These are phyloP conservation scores for Wickerhamiella shivajii DNA, from an alignment of 805 yeast genomes.

Conservation along the genomic window DNA sequence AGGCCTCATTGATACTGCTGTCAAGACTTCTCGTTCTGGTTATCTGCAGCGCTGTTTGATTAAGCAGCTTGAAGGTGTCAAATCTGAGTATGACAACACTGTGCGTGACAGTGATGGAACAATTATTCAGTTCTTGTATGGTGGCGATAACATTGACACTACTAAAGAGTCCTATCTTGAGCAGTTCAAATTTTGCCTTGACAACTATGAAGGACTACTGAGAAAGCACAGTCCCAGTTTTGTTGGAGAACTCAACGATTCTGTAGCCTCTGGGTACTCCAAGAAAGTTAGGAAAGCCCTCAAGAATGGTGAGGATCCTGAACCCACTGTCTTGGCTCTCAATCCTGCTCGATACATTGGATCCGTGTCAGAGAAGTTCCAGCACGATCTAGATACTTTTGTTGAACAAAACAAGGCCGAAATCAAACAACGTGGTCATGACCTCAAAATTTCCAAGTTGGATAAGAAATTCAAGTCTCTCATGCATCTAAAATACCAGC, in stretches of 20 bases:
- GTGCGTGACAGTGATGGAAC: slow-evolving; percentile 94
- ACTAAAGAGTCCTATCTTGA: slow-evolving; percentile 88
- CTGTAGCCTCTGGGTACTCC: slow-evolving; percentile 60
- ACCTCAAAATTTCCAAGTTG: slow-evolving; percentile 40
- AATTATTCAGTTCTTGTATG: slow-evolving; percentile 85
- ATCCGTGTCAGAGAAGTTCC: slow-evolving; percentile 81
- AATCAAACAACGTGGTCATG: slow-evolving; percentile 3
- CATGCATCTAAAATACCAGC: slow-evolving; percentile 97
- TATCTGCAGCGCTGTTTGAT: slow-evolving; percentile 96
- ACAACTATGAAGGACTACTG: slow-evolving; percentile 75
- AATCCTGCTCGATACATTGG: slow-evolving; percentile 88
- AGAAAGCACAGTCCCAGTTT: slow-evolving; percentile 77
- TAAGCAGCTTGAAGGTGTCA: slow-evolving; percentile 95
- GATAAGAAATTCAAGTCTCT: slow-evolving; percentile 83
- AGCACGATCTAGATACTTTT: slow-evolving; percentile 59
- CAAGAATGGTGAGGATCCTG: slow-evolving; percentile 50
- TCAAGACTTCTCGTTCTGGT: slow-evolving; percentile 95
- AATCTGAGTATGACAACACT: slow-evolving; percentile 82
- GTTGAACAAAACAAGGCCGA: slow-evolving; percentile 39
- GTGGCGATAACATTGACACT: slow-evolving; percentile 93
- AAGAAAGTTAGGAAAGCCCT: slow-evolving; percentile 64
- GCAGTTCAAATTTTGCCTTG: slow-evolving; percentile 84
- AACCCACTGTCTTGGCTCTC: slow-evolving; percentile 73
- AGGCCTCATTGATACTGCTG: slow-evolving; percentile 98
- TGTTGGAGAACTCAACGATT: slow-evolving; percentile 61